Conservation (phyloP, 441 rosid species). For the Corymbia citriodora region DNA sequence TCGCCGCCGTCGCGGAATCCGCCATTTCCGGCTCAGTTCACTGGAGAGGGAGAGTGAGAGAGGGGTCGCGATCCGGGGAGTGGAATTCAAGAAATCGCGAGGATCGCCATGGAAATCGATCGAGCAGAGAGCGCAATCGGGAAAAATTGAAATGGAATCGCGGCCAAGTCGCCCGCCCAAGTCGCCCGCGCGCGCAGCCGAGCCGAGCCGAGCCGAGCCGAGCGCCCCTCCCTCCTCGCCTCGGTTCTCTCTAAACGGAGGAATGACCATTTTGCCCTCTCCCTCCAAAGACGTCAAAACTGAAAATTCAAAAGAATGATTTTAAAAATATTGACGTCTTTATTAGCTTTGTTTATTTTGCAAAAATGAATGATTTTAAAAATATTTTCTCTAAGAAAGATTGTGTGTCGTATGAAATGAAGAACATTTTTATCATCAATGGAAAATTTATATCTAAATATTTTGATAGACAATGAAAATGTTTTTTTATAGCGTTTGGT, state of each 20-base stretch:
- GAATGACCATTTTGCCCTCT: neutral
- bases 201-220: neutral
- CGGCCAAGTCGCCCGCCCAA: neutral
- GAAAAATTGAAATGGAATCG: neutral
- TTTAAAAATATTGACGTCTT: no score
- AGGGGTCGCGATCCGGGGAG: neutral
- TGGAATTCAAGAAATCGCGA: neutral
- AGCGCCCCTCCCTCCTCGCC: neutral
- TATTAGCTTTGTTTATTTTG: no score
- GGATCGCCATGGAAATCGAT: neutral
- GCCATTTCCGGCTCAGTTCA: neutral
- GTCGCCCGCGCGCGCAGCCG: neutral
- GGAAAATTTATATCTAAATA: no score
- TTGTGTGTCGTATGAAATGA: no score
- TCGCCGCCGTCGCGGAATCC: neutral
- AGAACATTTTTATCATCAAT: no score
- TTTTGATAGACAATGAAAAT: no score
- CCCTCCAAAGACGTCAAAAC: neutral
- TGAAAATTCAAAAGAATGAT: fast-evolving
- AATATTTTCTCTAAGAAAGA: neutral
- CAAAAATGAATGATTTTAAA: neutral
- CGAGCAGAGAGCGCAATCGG: neutral
- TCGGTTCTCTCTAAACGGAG: neutral
- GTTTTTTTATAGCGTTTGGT: no score
- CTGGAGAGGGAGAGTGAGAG: neutral